Conservation (phyloP, 441 rosid species). For the Erysimum cheiri region DNA sequence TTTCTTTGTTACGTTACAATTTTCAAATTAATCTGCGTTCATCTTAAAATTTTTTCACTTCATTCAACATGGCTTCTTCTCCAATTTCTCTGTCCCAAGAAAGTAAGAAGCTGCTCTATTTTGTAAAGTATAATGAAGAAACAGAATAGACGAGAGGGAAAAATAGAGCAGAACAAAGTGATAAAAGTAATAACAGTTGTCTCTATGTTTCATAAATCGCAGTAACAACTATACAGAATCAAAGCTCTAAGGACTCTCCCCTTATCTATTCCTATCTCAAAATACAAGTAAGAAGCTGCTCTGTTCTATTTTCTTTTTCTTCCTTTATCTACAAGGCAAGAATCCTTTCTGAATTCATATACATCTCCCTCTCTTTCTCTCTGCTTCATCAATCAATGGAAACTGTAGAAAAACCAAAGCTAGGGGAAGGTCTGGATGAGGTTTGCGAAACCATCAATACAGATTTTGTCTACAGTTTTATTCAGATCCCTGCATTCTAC, state of each 20-base stretch:
- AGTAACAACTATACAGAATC: slow-evolving; percentile 13
- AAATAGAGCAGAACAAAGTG: not conserved
- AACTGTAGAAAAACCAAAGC: slow-evolving; percentile 21
- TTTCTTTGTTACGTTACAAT: too few species aligned
- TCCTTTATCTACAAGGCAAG: slow-evolving; percentile 3
- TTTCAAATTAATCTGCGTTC: too few species aligned
- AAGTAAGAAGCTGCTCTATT: not conserved
- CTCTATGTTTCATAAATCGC: slow-evolving; percentile 18
- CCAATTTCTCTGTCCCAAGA: not conserved
- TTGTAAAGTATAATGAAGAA: not conserved
- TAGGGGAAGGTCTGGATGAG: slow-evolving; percentile 28
- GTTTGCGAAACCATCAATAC: not conserved
- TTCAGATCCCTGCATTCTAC: slow-evolving; percentile 20
- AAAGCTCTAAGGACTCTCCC: slow-evolving; percentile 23
- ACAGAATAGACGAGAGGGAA: not conserved
- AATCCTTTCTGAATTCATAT: slow-evolving; percentile 20
- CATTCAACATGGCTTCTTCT: not conserved
- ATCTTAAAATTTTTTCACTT: too few species aligned
- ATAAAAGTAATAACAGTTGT: slow-evolving; percentile 18
- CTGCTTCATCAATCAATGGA: slow-evolving; percentile 15
- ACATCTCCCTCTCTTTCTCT: slow-evolving; percentile 8
- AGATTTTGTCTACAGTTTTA: not conserved
- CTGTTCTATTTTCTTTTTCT: not conserved
- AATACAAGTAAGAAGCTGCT: not conserved
- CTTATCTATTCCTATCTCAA: slow-evolving; percentile 13